A percentile compares a stretch with the other conserved stretches of the same genome.
These are phyloP conservation scores for Vachellia collinsii DNA, from an alignment of 306 rosid genomes.

Conservation along the genomic window DNA sequence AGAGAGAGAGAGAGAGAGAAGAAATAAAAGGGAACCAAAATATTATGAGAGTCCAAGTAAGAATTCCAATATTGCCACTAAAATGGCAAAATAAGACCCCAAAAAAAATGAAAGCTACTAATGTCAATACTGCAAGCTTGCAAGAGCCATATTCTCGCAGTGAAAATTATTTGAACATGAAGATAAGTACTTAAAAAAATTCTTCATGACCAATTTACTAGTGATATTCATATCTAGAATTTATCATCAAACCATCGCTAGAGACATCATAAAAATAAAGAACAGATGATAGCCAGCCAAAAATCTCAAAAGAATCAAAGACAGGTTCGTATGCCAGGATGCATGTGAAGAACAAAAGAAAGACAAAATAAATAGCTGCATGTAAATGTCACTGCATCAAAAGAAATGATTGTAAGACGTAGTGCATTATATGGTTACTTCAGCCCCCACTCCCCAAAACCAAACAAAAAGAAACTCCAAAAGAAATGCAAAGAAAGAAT, in stretches of 20 bases:
- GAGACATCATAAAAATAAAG: background rate
- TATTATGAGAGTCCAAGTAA: background rate
- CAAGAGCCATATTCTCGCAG: background rate
- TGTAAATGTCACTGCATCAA: background rate
- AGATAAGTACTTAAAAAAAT: background rate
- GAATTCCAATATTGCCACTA: slow-evolving; percentile 12
- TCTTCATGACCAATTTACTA: background rate
- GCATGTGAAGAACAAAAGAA: background rate
- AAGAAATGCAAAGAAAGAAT: background rate
- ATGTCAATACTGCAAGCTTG: background rate
- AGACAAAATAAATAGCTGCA: background rate
- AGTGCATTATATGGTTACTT: background rate
- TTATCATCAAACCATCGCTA: background rate
- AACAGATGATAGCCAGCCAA: background rate
- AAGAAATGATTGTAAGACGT: background rate
- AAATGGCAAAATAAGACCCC: slow-evolving; percentile 3
- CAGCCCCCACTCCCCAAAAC: background rate
- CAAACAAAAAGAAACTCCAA: background rate
- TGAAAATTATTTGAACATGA: background rate
- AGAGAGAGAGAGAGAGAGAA: background rate
- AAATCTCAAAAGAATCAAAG: slow-evolving; percentile 8
- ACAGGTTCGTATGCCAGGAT: background rate
- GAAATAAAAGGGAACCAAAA: slow-evolving; percentile 12
- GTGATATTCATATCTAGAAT: background rate
- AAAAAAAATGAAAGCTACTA: background rate